Base-by-base conservation (phyloP, 2,329 filamentous ascomycete genomes). In the Fusarium nelsonii region DNA sequence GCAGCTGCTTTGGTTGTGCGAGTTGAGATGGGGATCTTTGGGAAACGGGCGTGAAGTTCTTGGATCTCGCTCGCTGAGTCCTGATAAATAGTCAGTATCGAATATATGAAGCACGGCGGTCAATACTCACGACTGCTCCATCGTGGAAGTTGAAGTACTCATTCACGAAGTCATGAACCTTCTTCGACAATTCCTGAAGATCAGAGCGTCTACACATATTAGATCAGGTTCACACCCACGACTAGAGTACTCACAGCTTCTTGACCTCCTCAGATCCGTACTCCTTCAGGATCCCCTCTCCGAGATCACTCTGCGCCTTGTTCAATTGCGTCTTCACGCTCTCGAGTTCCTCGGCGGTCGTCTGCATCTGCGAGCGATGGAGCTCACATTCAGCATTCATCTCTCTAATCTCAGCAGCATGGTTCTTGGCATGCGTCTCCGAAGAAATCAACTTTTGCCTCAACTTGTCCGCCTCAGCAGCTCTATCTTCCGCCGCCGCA, bases 401-500 rank as follows among this genome's bases (percentile, higher is more conserved):
- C 50, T 74, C 72, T 23, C 70, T 65, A 16, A 75, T 72, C 61
- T 75, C 73, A 8, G 58, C 65, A 4, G 55, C 57, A 2, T 72
- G 69, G 1, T 51, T 65, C 32, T 65, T 66, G 5, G 65, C 66
- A 48, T 70, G 55, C 14, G 56, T 55, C 18, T 75, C 69, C 1
- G 68, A 56, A 3, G 65, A 50, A 9, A 68, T 48, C 45, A 76
- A 28, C 8, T 39, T 61, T 52, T 64, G 53, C 48, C 63, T 72
- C 46, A 77, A 51, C 60, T 83, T 83, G 63, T 83, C 82, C 33
- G 83, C 82, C 45, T 84, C 83, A 44, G 83, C 81, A 12, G 64
- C 37, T 40, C 64, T 73, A n/a, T 54, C 52, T 50, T 83, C 79
- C 6, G 85, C 78, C 68, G 83, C 80, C 56, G 65, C 58, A 0